Percentiles rank a stretch among this genome's conserved stretches.
Evolutionary conservation across 495 filamentous ascomycete species (phyloP).

Genomic region (Halenospora varia): DNA sequence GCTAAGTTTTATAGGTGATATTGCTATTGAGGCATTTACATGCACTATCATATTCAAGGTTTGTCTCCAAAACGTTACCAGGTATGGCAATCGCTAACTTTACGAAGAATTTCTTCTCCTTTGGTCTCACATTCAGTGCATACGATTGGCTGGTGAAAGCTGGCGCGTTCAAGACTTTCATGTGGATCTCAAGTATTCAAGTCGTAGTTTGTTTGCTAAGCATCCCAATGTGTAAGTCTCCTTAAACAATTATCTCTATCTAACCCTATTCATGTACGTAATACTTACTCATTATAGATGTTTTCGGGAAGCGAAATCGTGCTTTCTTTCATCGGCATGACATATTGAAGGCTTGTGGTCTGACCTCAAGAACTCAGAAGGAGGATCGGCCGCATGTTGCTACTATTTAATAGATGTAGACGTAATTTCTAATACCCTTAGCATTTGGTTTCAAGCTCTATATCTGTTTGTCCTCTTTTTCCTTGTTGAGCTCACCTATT

Average conservation of each 20-base stretch:
- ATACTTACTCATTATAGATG: slow-evolving; percentile 41
- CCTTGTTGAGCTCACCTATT: no score
- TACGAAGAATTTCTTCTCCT: slow-evolving; percentile 72
- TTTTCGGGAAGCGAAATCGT: slow-evolving; percentile 72
- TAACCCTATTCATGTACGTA: background rate
- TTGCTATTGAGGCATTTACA: slow-evolving; percentile 88
- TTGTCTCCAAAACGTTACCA: background rate
- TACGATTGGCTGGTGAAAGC: slow-evolving; percentile 70
- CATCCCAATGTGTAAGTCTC: slow-evolving; percentile 72
- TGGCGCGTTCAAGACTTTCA: slow-evolving; percentile 61
- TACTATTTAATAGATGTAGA: no score
- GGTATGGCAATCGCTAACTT: slow-evolving; percentile 4
- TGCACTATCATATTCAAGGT: slow-evolving; percentile 82
- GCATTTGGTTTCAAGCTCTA: no score
- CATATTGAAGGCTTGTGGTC: slow-evolving; percentile 48
- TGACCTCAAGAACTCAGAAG: no score
- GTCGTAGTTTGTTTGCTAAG: slow-evolving; percentile 66
- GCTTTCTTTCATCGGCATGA: slow-evolving; percentile 64
- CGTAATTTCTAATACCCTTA: no score
- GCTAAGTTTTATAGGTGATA: slow-evolving; percentile 61
- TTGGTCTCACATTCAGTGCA: slow-evolving; percentile 75
- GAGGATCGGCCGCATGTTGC: no score
- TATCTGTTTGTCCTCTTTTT: no score
- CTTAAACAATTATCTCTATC: no score
- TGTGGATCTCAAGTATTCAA: slow-evolving; percentile 70